Conservation (phyloP, 2,329 filamentous ascomycete species). For the Fusarium pseudoanthophilum region DNA sequence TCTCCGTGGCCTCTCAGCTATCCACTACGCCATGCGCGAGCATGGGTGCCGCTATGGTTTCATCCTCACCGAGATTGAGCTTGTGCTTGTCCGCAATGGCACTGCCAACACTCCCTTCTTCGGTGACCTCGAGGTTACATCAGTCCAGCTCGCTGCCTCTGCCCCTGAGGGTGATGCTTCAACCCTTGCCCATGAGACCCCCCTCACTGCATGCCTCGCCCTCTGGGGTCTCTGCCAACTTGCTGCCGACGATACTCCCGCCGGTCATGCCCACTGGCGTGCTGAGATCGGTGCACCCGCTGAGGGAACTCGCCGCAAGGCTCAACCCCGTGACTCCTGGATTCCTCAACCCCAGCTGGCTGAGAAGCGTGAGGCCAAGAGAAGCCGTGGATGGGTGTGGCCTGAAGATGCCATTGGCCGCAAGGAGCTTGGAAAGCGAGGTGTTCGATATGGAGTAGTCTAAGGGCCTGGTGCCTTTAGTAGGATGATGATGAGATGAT, state of each 20-base stretch:
- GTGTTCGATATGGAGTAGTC: slow-evolving; percentile 64
- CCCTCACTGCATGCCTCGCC: slow-evolving; percentile 77
- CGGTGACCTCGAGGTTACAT: slow-evolving; percentile 83
- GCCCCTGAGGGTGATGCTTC: slow-evolving; percentile 45
- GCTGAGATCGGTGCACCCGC: slow-evolving; percentile 80
- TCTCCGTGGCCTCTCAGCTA: slow-evolving; percentile 83
- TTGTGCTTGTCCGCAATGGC: slow-evolving; percentile 88
- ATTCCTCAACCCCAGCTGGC: slow-evolving; percentile 78
- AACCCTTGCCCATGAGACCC: slow-evolving; percentile 52
- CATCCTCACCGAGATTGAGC: slow-evolving; percentile 95
- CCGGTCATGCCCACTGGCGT: slow-evolving; percentile 70
- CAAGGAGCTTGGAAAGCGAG: slow-evolving; percentile 76
- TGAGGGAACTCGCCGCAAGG: slow-evolving; percentile 76
- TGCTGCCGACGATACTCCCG: slow-evolving; percentile 65
- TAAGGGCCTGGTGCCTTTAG: slow-evolving; percentile 26
- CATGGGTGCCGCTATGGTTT: slow-evolving; percentile 94
- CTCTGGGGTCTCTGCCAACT: slow-evolving; percentile 83
- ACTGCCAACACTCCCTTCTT: slow-evolving; percentile 79
- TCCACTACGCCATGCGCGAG: slow-evolving; percentile 93
- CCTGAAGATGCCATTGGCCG: slow-evolving; percentile 78
- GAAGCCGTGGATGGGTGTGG: slow-evolving; percentile 77
- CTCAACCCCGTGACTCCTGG: slow-evolving; percentile 76
- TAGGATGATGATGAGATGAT: slow-evolving; percentile 23
- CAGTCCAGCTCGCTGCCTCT: slow-evolving; percentile 65
- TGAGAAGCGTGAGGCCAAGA: slow-evolving; percentile 81